A percentile compares a stretch with the other conserved stretches of the same genome.
phyloP scores from a whole-genome alignment of 768 basidiomycete genomes.

The Panaeolus cyanescens region DNA sequence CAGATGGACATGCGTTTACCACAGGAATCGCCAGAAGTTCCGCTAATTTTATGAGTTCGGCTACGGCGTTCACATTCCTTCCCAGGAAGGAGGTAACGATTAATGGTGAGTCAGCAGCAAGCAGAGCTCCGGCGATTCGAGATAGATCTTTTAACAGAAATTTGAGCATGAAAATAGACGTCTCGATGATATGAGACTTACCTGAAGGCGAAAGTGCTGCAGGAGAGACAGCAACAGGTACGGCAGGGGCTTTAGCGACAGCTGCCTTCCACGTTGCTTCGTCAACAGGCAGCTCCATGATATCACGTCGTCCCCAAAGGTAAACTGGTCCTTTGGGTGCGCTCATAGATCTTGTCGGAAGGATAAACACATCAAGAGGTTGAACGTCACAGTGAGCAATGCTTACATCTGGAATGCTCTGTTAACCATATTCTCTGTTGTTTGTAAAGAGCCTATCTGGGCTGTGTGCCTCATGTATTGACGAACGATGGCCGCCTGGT shows the following conservation, averaged over 20 bases:
- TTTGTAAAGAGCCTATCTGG: slow-evolving; percentile 58
- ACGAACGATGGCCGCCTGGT: slow-evolving; percentile 69
- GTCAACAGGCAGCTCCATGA: slow-evolving; percentile 65
- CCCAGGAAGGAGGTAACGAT: slow-evolving; percentile 69
- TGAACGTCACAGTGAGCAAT: no score
- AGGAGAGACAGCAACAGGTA: slow-evolving; percentile 48
- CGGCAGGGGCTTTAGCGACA: slow-evolving; percentile 41
- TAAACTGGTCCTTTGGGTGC: slow-evolving; percentile 76
- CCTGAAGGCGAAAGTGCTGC: slow-evolving; percentile 16
- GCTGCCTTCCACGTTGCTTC: slow-evolving; percentile 26
- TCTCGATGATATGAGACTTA: slow-evolving; percentile 10
- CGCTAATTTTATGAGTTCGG: slow-evolving; percentile 48
- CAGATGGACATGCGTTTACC: slow-evolving; percentile 49
- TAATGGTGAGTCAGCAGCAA: slow-evolving; percentile 53
- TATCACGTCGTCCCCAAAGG: slow-evolving; percentile 72
- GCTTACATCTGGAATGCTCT: slow-evolving; percentile 67
- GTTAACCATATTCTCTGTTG: slow-evolving; percentile 49
- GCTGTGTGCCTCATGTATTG: slow-evolving; percentile 74
- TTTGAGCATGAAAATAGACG: slow-evolving; percentile 1
- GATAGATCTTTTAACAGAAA: slow-evolving; percentile 25
- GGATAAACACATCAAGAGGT: slow-evolving; percentile 4
- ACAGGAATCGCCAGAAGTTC: slow-evolving; percentile 56
- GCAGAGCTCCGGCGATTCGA: slow-evolving; percentile 49
- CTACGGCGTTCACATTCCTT: slow-evolving; percentile 49
- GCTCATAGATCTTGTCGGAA: slow-evolving; percentile 54